These are phyloP conservation scores for Chlorella sp. DNA, from an alignment of 139 green algal species.

Conservation along the genomic window DNA sequence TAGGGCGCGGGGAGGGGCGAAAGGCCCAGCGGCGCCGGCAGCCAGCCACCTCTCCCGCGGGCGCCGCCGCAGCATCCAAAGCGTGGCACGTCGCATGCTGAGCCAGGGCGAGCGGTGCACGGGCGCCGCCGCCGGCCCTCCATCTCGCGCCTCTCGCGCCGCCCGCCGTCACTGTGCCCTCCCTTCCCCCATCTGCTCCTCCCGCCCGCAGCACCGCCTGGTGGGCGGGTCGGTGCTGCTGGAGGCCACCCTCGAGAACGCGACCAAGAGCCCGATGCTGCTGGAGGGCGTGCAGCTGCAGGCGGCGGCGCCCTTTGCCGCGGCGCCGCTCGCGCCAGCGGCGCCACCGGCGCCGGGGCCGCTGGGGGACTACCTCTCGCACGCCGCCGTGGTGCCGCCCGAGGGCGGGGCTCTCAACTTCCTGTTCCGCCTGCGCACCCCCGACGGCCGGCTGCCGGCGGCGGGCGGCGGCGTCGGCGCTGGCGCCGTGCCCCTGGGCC, in stretches of 20 bases:
- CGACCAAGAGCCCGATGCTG: slow-evolving; percentile 61
- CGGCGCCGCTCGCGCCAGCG: background rate
- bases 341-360: background rate
- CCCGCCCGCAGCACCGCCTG: slow-evolving; percentile 9
- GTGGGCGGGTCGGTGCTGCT: slow-evolving; percentile 51
- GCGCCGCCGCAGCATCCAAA: too few relatives aligned
- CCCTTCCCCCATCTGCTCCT: background rate
- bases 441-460: background rate
- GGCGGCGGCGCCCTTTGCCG: background rate
- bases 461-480: background rate
- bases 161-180: background rate
- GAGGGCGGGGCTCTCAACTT: slow-evolving; percentile 7
- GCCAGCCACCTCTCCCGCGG: too few relatives aligned
- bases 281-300: slow-evolving; percentile 54
- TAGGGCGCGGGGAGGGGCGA: too few relatives aligned
- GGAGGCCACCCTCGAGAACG: slow-evolving; percentile 78
- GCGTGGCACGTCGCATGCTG: too few relatives aligned
- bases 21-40: too few relatives aligned
- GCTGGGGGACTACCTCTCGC: background rate
- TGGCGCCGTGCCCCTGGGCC: slow-evolving; percentile 36
- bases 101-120: too few relatives aligned
- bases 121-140: too few relatives aligned
- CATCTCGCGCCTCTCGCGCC: too few relatives aligned
- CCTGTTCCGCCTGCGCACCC: slow-evolving; percentile 23
- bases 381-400: background rate